Evolutionary conservation across 257 asterid genomes (phyloP).

Genomic region (Catharanthus roseus): DNA sequence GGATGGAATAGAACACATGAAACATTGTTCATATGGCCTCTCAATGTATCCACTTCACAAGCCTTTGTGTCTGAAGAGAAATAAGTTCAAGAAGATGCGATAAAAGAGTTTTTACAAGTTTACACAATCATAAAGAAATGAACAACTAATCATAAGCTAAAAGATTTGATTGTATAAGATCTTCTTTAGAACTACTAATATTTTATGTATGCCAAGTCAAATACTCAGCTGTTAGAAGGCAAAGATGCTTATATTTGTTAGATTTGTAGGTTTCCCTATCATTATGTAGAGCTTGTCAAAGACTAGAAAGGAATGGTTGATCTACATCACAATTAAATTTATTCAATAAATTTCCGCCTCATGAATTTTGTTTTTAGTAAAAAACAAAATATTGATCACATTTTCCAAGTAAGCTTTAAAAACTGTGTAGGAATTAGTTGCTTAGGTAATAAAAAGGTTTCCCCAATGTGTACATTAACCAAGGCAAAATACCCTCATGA

Average conservation of each 20-base stretch:
- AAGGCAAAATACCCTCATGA: neutral
- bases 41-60: conserved; percentile 98
- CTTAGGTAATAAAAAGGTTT: too few species aligned
- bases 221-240: neutral
- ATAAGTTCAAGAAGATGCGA: neutral
- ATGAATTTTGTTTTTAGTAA: neutral
- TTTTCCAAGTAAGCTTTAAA: too few species aligned
- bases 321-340: neutral
- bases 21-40: conserved; percentile 98
- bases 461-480: neutral
- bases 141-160: neutral
- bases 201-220: too few species aligned
- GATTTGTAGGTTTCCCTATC: too few species aligned
- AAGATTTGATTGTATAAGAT: too few species aligned
- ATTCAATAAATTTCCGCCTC: neutral
- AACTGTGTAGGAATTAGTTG: too few species aligned
- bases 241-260: neutral
- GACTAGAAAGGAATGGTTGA: neutral
- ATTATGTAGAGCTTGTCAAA: too few species aligned
- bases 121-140: neutral
- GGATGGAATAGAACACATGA: conserved; percentile 86
- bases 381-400: neutral
- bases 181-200: too few species aligned
- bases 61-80: conserved; percentile 82
- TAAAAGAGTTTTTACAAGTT: neutral